Conservation (phyloP, 306 rosid species). For the Sicyos edulis region DNA sequence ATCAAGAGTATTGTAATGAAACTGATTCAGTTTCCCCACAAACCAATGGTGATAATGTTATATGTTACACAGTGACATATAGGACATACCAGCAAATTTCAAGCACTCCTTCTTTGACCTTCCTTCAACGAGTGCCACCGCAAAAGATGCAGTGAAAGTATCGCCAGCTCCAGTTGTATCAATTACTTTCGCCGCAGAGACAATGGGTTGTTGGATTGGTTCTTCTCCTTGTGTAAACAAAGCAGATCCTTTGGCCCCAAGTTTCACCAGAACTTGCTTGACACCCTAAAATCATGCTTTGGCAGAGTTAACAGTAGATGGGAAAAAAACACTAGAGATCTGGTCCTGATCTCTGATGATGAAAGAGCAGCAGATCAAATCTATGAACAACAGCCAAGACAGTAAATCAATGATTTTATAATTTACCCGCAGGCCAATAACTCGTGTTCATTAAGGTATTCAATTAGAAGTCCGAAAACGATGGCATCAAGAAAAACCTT, state of each 20-base stretch:
- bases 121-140: slow-evolving; percentile 81
- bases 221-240: slow-evolving; percentile 74
- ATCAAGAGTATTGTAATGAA: neutral
- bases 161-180: slow-evolving; percentile 97
- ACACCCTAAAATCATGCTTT: slow-evolving; percentile 49
- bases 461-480: no score
- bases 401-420: neutral
- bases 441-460: neutral
- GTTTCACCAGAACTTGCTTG: slow-evolving; percentile 82
- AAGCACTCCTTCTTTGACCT: slow-evolving; percentile 64
- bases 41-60: no score
- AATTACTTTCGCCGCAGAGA: slow-evolving; percentile 48
- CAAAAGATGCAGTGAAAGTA: slow-evolving; percentile 87
- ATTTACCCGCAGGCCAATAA: neutral
- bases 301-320: neutral
- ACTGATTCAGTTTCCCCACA: neutral
- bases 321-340: neutral
- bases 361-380: slow-evolving; percentile 2
- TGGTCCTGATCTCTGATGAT: neutral
- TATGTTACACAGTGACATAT: slow-evolving; percentile 14
- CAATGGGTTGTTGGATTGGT: slow-evolving; percentile 60
- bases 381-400: neutral
- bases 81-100: slow-evolving; percentile 60
- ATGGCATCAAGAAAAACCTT: slow-evolving; percentile 8
- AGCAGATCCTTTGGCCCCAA: slow-evolving; percentile 79